phyloP scores from a whole-genome alignment of 257 asterid species.

The Solanum piurae region DNA sequence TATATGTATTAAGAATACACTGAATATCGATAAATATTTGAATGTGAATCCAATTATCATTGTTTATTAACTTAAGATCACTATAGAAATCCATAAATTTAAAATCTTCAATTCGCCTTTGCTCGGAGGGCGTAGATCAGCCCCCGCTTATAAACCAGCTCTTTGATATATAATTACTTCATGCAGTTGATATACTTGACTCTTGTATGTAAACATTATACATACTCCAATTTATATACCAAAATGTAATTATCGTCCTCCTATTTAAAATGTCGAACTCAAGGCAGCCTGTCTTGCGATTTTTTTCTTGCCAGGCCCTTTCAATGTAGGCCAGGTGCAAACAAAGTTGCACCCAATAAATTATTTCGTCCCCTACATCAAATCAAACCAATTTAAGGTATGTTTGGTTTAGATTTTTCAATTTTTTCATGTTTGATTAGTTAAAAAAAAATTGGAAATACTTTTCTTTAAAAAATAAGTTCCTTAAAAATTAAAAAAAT shows the following conservation, averaged over 20 bases:
- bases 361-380: background rate
- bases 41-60: background rate
- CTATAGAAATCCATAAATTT: background rate
- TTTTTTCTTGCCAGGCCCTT: background rate
- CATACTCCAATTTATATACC: background rate
- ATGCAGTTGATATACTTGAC: too few species aligned
- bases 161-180: too few species aligned
- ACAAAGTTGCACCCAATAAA: background rate
- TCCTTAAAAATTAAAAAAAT: too few species aligned
- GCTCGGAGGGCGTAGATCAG: accelerated
- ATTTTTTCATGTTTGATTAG: background rate
- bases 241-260: background rate
- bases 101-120: background rate
- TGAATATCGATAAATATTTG: background rate
- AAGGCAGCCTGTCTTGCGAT: background rate
- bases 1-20: background rate
- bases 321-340: background rate
- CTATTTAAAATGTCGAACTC: background rate
- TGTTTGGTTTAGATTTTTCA: background rate
- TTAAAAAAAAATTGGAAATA: accelerated
- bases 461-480: too few species aligned
- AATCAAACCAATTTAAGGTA: background rate
- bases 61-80: background rate
- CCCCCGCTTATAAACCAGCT: background rate
- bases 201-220: background rate